Conservation (phyloP, 176 grass and related monocot species). For the Oryza australiensis region DNA sequence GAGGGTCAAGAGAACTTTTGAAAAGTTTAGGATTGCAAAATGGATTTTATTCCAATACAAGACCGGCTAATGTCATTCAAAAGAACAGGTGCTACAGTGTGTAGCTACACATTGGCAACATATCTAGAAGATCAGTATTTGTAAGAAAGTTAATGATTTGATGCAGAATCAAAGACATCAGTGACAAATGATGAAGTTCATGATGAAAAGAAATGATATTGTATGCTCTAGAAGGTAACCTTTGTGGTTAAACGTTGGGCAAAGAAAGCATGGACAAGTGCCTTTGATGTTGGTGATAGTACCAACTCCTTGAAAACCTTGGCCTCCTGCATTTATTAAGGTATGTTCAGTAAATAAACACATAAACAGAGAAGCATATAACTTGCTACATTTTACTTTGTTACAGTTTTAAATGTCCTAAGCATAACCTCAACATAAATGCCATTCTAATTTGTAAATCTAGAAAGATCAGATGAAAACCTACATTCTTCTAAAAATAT, state of each 20-base stretch:
- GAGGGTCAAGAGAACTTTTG: background rate
- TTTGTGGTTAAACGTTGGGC: slow-evolving; percentile 84
- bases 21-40: background rate
- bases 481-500: slow-evolving; percentile 17
- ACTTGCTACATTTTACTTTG: background rate
- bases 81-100: background rate
- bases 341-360: background rate
- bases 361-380: background rate
- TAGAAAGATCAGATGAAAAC: background rate
- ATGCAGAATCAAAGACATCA: background rate
- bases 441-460: background rate
- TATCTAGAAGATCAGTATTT: slow-evolving; percentile 14
- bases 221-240: slow-evolving; percentile 40
- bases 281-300: slow-evolving; percentile 66
- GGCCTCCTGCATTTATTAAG: slow-evolving; percentile 68
- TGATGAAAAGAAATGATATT: slow-evolving; percentile 30
- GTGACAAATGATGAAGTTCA: slow-evolving; percentile 11
- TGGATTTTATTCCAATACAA: background rate
- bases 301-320: slow-evolving; percentile 89
- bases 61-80: background rate
- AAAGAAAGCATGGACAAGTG: slow-evolving; percentile 91
- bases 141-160: background rate
- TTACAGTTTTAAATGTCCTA: background rate
- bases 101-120: background rate
- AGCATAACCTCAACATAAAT: background rate